phyloP scores from a whole-genome alignment of 129 eudicot genomes.

The Rutidosis leptorrhynchoides region DNA sequence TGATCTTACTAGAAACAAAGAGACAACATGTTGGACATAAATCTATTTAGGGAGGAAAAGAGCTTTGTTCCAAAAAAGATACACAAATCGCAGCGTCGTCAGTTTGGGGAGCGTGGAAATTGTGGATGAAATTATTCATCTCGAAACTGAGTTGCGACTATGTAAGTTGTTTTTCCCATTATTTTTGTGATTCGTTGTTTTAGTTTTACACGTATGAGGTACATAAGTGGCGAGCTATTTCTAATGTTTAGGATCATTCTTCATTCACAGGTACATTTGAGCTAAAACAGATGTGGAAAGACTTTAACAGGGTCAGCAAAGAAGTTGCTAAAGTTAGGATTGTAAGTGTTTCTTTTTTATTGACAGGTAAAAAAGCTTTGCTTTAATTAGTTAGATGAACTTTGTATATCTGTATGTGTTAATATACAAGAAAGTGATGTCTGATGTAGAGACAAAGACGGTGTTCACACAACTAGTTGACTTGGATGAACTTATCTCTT shows the following conservation, averaged over 20 bases:
- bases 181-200: neutral
- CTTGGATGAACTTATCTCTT: conserved; percentile 48
- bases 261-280: conserved; percentile 54
- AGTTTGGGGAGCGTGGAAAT: conserved; percentile 55
- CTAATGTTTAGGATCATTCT: neutral
- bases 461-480: conserved; percentile 39
- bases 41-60: conserved; percentile 75
- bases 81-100: conserved; percentile 81
- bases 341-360: conserved; percentile 45
- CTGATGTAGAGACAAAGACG: conserved; percentile 36
- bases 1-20: conserved; percentile 21
- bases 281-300: conserved; percentile 64
- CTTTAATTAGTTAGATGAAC: neutral
- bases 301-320: conserved; percentile 63
- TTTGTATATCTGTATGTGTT: neutral
- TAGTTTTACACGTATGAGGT: neutral
- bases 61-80: conserved; percentile 70
- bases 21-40: conserved; percentile 65
- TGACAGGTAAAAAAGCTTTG: neutral
- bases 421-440: too few species aligned
- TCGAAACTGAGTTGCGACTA: conserved; percentile 70
- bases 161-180: conserved; percentile 35
- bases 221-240: conserved; percentile 1
- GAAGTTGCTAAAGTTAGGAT: conserved; percentile 66
- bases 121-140: conserved; percentile 66